These are phyloP conservation scores for Fraxinus paxiana DNA, from an alignment of 305 asterid genomes.

Conservation along the genomic window DNA sequence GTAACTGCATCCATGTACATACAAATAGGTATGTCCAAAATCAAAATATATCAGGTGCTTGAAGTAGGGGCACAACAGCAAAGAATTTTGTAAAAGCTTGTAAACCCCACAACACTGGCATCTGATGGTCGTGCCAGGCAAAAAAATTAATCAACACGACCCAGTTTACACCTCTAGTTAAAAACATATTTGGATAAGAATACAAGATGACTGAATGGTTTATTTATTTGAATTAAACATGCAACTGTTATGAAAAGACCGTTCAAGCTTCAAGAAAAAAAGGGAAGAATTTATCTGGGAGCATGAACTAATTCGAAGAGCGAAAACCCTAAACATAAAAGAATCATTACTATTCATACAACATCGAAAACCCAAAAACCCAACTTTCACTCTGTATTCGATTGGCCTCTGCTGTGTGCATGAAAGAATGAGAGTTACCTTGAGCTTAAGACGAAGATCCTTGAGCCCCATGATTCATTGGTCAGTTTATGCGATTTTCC, in stretches of 20 bases:
- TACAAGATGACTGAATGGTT: neutral
- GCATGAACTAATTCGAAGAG: neutral
- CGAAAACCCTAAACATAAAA: neutral
- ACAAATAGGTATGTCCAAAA: neutral
- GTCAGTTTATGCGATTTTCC: neutral
- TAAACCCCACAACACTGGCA: neutral
- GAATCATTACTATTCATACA: neutral
- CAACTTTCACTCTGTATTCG: neutral
- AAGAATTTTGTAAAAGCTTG: neutral
- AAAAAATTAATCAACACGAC: neutral
- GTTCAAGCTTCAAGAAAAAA: neutral
- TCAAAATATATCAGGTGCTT: neutral
- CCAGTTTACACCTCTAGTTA: neutral
- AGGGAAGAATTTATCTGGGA: neutral
- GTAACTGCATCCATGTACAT: neutral
- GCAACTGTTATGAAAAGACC: neutral
- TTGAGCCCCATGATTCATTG: constrained; percentile 38
- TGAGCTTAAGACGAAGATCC: constrained; percentile 42
- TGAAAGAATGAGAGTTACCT: constrained; percentile 29
- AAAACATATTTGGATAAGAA: neutral
- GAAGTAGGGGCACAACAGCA: neutral
- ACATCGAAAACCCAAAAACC: neutral
- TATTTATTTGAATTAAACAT: neutral
- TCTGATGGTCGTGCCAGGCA: neutral
- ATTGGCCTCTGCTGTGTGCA: neutral